These are phyloP conservation scores for Porogramme epimiltina DNA, from an alignment of 1,284 basidiomycete genomes.

Conservation along the genomic window DNA sequence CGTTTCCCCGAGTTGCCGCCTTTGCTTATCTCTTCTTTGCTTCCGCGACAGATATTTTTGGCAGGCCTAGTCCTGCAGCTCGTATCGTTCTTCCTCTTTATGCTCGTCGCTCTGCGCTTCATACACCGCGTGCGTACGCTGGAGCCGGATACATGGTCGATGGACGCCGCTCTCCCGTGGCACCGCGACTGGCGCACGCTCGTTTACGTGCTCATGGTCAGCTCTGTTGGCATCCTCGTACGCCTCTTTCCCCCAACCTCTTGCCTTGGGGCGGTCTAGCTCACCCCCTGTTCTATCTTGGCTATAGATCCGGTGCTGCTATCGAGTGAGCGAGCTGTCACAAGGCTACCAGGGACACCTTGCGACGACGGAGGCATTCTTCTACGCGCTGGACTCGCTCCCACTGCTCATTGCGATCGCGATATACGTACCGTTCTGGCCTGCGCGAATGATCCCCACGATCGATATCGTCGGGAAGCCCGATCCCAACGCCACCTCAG, in stretches of 20 bases:
- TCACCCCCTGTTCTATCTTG: background rate
- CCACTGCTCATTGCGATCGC: slow-evolving; percentile 63
- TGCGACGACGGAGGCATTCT: slow-evolving; percentile 53
- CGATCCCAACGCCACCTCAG: too few species aligned
- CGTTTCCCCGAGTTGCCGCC: background rate
- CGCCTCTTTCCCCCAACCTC: background rate
- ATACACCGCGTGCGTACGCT: slow-evolving; percentile 50
- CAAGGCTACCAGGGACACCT: slow-evolving; percentile 66
- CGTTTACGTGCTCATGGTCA: slow-evolving; percentile 53
- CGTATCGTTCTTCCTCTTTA: slow-evolving; percentile 64
- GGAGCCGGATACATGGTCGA: slow-evolving; percentile 49
- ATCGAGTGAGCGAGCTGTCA: slow-evolving; percentile 66
- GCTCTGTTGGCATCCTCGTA: slow-evolving; percentile 66
- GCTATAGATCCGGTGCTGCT: slow-evolving; percentile 63
- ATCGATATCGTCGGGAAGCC: slow-evolving; percentile 5
- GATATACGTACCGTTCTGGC: slow-evolving; percentile 62
- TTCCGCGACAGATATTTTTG: slow-evolving; percentile 60
- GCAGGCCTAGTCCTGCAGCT: slow-evolving; percentile 66
- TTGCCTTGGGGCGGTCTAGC: background rate
- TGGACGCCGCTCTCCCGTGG: slow-evolving; percentile 46
- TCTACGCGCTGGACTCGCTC: slow-evolving; percentile 70
- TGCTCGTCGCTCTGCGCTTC: slow-evolving; percentile 58
- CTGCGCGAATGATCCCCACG: slow-evolving; percentile 50
- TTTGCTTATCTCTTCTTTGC: background rate
- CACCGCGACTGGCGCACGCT: slow-evolving; percentile 63